phyloP scores from a whole-genome alignment of 2,329 filamentous ascomycete species.

The Parastagonospora nodorum region DNA sequence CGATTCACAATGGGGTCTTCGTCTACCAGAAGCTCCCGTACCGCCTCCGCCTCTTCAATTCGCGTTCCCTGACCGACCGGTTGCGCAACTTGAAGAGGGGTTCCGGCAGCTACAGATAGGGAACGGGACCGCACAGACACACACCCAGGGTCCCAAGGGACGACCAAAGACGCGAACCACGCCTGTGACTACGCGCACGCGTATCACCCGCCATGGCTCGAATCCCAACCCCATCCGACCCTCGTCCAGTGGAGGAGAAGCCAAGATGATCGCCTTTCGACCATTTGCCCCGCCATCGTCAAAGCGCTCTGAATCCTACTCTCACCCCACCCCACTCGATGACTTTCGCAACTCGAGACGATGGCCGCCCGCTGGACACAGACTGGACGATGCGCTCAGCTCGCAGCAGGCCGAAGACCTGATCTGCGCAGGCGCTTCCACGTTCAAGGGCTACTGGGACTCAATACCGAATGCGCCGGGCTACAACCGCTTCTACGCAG shows the following conservation, averaged over 20 bases:
- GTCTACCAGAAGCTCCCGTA: constrained; percentile 28
- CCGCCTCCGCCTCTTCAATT: constrained; percentile 27
- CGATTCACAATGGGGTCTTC: constrained; percentile 33
- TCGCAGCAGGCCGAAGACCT: constrained; percentile 44
- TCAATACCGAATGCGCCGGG: constrained; percentile 43
- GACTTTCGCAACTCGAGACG: constrained; percentile 41
- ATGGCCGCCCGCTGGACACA: constrained; percentile 49
- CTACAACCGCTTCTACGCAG: constrained; percentile 47
- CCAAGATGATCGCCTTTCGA: constrained; percentile 31
- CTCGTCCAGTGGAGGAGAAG: constrained; percentile 40
- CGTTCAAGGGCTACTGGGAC: constrained; percentile 48
- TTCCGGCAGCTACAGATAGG: constrained; percentile 35
- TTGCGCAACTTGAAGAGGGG: constrained; percentile 25
- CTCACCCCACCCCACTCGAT: constrained; percentile 44
- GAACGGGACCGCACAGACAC: constrained; percentile 4
- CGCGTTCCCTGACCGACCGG: constrained; percentile 33
- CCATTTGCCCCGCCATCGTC: constrained; percentile 19
- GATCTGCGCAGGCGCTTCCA: constrained; percentile 46
- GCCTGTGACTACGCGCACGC: constrained; percentile 41
- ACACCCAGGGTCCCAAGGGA: constrained; percentile 2
- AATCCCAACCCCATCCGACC: constrained; percentile 36
- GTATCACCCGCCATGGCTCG: constrained; percentile 45
- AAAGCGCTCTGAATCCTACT: constrained; percentile 43
- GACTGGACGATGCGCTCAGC: constrained; percentile 36
- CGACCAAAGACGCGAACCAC: constrained; percentile 37